Evolutionary conservation across 352 stramenopile genomes (phyloP), one percentile per base, ranked within the genome.

Genomic region (Phytophthora europaea): DNA sequence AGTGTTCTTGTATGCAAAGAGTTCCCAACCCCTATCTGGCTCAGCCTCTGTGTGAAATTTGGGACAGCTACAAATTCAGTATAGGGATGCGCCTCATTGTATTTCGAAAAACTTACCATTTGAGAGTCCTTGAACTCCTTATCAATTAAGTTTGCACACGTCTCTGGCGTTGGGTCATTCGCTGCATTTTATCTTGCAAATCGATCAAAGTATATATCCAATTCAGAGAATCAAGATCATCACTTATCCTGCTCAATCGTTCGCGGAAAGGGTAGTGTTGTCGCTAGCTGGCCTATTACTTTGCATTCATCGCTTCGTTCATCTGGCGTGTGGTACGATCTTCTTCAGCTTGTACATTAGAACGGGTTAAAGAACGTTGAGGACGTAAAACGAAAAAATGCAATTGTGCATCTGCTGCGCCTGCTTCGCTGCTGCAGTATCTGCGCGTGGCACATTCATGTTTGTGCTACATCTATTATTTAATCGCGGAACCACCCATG

Each of bases 111-210:
- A 75, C 74, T 57, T 73, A 85, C 78, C 60, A 84, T 73, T 50
- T 86, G 76, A 0, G 82, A 83, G 34, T 69, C 54, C 56, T 84
- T 88, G 16, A 91, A 93, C 16, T 91, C 80, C 1, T 90, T 71
- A 33, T 91, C 83, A 9, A 93, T 89, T 18, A 78, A 74, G 36
- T 83, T 71, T 1, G 85, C 85, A 47, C 70, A 84, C 13, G 63
- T 76, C 50, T 93, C 83, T 26, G 67, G 10, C 82, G 84, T n/a
- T 73, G 67, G 33, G 77, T 87, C 70, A 91, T 84, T 47, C 69
- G 63, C 45, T 85, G 71, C 80, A 91, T 88, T 20, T 88, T 79
- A 28, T 80, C 61, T 47, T 72, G 75, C 12, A 91, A 57, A 12
- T 73, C 62, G 22, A 80, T 56, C 18, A 91, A 73, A 13, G 79